Percentiles rank a stretch among this genome's conserved stretches.
These are phyloP conservation scores for Solanum chiquidenum DNA, from an alignment of 257 asterid genomes.

Conservation along the genomic window DNA sequence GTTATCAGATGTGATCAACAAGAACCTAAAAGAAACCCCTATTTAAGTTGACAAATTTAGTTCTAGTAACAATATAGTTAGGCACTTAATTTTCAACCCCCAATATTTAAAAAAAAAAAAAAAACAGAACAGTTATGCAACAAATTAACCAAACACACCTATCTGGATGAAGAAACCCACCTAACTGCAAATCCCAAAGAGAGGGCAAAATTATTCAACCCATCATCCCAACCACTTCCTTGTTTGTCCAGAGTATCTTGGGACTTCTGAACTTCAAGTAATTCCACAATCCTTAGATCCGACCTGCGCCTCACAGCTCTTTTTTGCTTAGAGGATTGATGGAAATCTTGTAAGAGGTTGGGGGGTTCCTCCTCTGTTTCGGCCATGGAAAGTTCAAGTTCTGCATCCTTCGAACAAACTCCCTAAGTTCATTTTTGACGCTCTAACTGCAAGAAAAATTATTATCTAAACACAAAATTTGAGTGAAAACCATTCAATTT, in stretches of 20 bases:
- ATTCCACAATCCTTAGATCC: neutral
- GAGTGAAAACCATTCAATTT: neutral
- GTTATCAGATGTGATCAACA: neutral
- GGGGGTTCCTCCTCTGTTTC: no score
- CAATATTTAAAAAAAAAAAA: no score
- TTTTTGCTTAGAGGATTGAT: no score
- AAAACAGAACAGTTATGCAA: neutral
- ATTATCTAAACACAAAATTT: neutral
- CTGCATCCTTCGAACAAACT: no score
- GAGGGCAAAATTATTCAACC: neutral
- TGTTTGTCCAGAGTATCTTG: neutral
- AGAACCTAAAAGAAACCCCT: neutral
- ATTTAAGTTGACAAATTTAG: neutral
- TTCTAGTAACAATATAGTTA: neutral
- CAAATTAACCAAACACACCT: neutral
- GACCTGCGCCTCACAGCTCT: no score
- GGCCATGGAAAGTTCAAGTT: no score
- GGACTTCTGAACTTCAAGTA: no score
- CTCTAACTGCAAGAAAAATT: neutral
- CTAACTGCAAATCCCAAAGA: neutral
- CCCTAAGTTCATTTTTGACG: neutral
- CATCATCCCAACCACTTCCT: neutral
- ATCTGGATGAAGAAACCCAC: neutral
- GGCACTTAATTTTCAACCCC: neutral
- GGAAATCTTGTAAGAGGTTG: no score